These are phyloP conservation scores for Ophiostoma perfectum DNA, from an alignment of 2,329 filamentous ascomycete genomes.

Conservation along the genomic window DNA sequence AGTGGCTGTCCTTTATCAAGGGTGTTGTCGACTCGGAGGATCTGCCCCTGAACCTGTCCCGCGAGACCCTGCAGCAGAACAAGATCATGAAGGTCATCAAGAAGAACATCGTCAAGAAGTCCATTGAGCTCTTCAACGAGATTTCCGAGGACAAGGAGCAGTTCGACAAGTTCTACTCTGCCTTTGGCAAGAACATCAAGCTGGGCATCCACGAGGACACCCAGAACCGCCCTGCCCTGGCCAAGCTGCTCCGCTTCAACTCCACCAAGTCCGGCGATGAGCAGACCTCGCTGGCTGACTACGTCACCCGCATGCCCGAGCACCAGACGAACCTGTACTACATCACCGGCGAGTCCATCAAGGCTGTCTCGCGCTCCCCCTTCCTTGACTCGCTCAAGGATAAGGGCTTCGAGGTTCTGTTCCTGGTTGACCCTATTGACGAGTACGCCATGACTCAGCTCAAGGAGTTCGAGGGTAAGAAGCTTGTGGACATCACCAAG, in stretches of 20 bases:
- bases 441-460: constrained; percentile 99
- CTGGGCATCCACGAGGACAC: constrained; percentile 99
- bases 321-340: constrained; percentile 99
- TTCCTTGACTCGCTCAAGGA: constrained; percentile 98
- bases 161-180: constrained; percentile 99
- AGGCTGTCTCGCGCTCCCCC: constrained; percentile 95
- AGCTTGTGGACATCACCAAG: constrained; percentile 99
- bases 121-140: constrained; percentile 97
- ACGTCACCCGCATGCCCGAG: constrained; percentile 98
- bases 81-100: constrained; percentile 99
- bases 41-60: constrained; percentile 97
- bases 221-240: constrained; percentile 86
- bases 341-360: constrained; percentile 99
- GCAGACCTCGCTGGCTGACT: constrained; percentile 89
- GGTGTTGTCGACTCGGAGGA: constrained; percentile 99
- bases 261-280: constrained; percentile 99
- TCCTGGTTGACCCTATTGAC: constrained; percentile 98
- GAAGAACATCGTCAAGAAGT: constrained; percentile 99
- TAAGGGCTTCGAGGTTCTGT: constrained; percentile 99
- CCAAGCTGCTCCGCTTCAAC: constrained; percentile 98
- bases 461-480: constrained; percentile 99
- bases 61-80: constrained; percentile 99
- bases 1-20: constrained; percentile 99
- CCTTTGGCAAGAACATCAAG: constrained; percentile 99
- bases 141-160: constrained; percentile 99